Evolutionary conservation across 805 yeast genomes (phyloP).

Genomic region (Schwanniomyces occidentalis): DNA sequence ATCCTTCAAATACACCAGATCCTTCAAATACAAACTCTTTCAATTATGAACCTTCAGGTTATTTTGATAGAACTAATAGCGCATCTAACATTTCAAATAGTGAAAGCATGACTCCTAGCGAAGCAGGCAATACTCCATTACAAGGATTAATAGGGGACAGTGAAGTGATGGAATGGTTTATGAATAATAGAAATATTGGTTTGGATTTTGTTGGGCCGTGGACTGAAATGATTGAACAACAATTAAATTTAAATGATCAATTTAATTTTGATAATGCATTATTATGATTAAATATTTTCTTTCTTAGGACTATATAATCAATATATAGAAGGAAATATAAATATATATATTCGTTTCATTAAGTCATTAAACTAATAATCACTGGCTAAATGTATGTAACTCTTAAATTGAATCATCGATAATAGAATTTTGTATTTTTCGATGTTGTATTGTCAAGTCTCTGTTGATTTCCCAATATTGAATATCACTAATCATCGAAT

Average conservation of each 20-base stretch:
- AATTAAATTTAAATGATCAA: slow-evolving; percentile 41
- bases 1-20: not conserved
- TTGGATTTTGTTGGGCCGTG: slow-evolving; percentile 65
- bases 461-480: too few relatives aligned
- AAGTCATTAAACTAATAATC: too few relatives aligned
- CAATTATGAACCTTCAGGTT: slow-evolving; percentile 2
- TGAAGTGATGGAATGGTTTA: slow-evolving; percentile 47
- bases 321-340: too few relatives aligned
- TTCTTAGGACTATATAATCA: too few relatives aligned
- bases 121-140: slow-evolving; percentile 15
- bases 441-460: too few relatives aligned
- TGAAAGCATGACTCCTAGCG: slow-evolving; percentile 9
- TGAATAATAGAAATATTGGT: slow-evolving; percentile 38
- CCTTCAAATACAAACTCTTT: too few relatives aligned
- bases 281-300: too few relatives aligned
- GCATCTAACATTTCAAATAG: slow-evolving; percentile 3
- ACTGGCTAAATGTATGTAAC: too few relatives aligned
- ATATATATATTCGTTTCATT: too few relatives aligned
- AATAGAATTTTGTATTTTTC: too few relatives aligned
- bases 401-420: too few relatives aligned
- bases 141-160: slow-evolving; percentile 33
- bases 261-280: slow-evolving; percentile 8
- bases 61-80: slow-evolving; percentile 2
- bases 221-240: slow-evolving; percentile 78
- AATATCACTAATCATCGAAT: slow-evolving; percentile 22